phyloP scores from a whole-genome alignment of 2,329 filamentous ascomycete genomes.

The Alternaria postmessia region DNA sequence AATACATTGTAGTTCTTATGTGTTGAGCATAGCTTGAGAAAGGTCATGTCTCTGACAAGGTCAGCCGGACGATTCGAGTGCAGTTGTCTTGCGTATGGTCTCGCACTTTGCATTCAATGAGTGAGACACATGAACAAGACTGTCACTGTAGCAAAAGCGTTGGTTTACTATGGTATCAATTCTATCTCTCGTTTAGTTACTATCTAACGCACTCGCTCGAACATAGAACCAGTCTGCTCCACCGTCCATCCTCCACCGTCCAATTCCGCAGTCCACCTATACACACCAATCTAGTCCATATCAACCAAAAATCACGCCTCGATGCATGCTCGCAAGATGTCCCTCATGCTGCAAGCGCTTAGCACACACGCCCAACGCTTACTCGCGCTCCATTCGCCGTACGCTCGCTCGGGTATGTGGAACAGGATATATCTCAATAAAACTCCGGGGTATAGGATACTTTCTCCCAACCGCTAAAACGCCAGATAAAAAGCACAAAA shows the following conservation, averaged over 20 bases:
- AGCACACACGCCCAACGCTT: constrained; percentile 1
- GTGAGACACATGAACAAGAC: background rate
- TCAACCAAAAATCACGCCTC: background rate
- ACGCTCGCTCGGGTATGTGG: background rate
- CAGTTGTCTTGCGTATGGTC: background rate
- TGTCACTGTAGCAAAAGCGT: background rate
- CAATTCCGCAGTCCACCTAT: background rate
- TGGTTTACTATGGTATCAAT: constrained; percentile 6
- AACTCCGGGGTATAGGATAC: constrained; percentile 40
- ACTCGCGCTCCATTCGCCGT: background rate
- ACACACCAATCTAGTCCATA: constrained; percentile 1
- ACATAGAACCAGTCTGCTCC: constrained; percentile 1
- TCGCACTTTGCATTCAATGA: accelerated
- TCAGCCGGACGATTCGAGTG: background rate
- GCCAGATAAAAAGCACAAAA: constrained; percentile 18
- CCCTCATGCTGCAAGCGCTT: background rate
- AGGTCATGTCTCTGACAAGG: background rate
- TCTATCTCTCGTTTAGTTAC: constrained; percentile 2
- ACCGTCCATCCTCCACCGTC: background rate
- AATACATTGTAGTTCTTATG: background rate
- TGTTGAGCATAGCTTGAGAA: background rate
- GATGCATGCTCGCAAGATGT: background rate
- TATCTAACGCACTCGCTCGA: background rate
- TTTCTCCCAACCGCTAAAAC: constrained; percentile 29
- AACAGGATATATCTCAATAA: background rate